Percentiles rank a stretch among this genome's conserved stretches.
Conservation (phyloP, 352 stramenopile species). For the Phytophthora litchii region DNA sequence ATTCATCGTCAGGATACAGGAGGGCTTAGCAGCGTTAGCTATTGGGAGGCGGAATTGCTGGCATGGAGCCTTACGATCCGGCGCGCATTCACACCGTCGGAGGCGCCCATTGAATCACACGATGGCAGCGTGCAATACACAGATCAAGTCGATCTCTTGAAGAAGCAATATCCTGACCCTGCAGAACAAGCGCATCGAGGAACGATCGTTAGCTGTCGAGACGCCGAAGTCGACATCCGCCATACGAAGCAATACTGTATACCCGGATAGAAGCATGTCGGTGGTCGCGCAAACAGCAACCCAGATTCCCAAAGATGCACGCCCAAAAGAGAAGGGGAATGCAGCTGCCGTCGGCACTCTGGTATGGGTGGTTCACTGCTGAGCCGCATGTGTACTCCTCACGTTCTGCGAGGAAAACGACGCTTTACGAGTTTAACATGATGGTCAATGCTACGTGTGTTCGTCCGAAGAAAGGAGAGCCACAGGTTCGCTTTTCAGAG, state of each 20-base stretch:
- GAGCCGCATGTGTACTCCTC: no score
- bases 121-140: background rate
- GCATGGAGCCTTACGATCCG: background rate
- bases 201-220: background rate
- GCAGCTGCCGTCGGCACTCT: no score
- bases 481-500: no score
- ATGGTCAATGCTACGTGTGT: no score
- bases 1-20: background rate
- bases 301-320: background rate
- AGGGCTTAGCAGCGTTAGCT: background rate
- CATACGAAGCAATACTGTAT: background rate
- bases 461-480: no score
- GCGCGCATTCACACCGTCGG: background rate
- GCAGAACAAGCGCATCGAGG: background rate
- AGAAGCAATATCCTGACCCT: background rate
- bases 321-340: no score
- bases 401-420: no score
- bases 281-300: background rate
- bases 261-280: background rate
- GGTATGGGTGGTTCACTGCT: no score
- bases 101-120: background rate
- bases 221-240: background rate
- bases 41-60: background rate
- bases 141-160: background rate
- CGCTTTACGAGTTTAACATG: no score